Base-by-base conservation (phyloP, 2,329 filamentous ascomycete species). In the Chaetothyriales sp. region DNA sequence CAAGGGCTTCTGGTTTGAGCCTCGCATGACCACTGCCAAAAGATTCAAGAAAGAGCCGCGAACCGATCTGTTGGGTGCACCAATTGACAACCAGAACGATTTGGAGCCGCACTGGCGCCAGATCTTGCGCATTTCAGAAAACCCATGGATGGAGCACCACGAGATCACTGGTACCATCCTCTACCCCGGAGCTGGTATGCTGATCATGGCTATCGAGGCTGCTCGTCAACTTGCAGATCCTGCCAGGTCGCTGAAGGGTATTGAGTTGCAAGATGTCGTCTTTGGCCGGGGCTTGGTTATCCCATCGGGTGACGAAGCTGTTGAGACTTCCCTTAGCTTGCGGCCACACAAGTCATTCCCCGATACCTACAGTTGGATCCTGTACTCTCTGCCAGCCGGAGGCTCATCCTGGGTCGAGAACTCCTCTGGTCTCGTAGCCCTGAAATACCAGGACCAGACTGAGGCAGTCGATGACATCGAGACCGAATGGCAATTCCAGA, bases 1-100 rank as follows among this genome's bases (percentile, higher is more conserved):
- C 1, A 65, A 67, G 22, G 52, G 57, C 1, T 66, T 71, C 55
- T 74, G 70, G 63, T 65, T 69, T 19, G 70, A 75, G 53, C 70
- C 71, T 15, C 66, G 72, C 3, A 57, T 73, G 4, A 63, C 65
- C 1, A 55, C 63, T 1, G 70, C 70, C 18, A 66, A 67, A 15
- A 66, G 73, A 22, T 67, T 68, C 52, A 65, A 69, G 19, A 60
- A 61, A 2, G 54, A 61, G 5, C 46, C 55, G 10, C 63, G 62
- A 61, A 64, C 62, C 48, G 52, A 58, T 45, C 52, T 64, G 6
- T 51, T 64, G 15, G 64, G 63, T 25, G 18, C 18, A 2, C 51
- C 48, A 19, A 48, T 44, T 25, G 49, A 49, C 5, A 19, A 9
- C 43, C 52, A 54, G 20, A 51, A 49, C 8, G 52, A 56, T 18